Base-by-base conservation (phyloP, 2,329 filamentous ascomycete species). In the Colletotrichum salicis region DNA sequence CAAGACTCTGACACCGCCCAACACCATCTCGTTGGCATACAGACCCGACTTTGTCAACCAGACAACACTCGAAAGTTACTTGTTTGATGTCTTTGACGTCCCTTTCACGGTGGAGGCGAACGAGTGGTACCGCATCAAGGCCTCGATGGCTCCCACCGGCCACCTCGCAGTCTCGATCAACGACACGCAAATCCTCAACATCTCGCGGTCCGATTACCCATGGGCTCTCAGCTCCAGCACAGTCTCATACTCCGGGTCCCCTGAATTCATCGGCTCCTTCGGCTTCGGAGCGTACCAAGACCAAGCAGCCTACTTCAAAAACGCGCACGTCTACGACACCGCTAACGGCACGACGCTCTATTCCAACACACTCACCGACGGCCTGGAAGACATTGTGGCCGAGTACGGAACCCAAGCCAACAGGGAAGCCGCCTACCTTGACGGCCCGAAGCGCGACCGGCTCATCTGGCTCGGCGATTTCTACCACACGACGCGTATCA, bases 391-490 rank as follows among this genome's bases (percentile, higher is more conserved):
- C 11, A 73, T 78, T 0, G 75, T 85, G 1, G 76, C 70, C 1
- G 83, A 86, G 56, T 85, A 83, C 48, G 78, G 79, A 5, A 78
- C 82, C 0, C 76, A 77, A 2, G 72, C 74, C 1, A 81, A 84
- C 29, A 69, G 76, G 1, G 74, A 75, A 5, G 73, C 77, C 15
- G 79, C 78, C 8, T 77, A 77, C 0, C 74, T 78, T 0, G 89
- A 91, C 75, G 89, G 88, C 5, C 86, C 87, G 0, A 91, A 91
- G 76, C 82, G 89, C 33, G 89, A 91, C 74, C 83, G 88, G 4
- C 80, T 88, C 12, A 85, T 91, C 1, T 91, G 89, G 88, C 86
- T 89, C 10, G 89, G 89, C 1, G 90, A 92, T 75, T 84, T 84
- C 64, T 81, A 80, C 52, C 82, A 85, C 72, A 84, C 84, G 0